Base-by-base conservation (phyloP, 352 stramenopile genomes). In the Pythium aristosporum region DNA sequence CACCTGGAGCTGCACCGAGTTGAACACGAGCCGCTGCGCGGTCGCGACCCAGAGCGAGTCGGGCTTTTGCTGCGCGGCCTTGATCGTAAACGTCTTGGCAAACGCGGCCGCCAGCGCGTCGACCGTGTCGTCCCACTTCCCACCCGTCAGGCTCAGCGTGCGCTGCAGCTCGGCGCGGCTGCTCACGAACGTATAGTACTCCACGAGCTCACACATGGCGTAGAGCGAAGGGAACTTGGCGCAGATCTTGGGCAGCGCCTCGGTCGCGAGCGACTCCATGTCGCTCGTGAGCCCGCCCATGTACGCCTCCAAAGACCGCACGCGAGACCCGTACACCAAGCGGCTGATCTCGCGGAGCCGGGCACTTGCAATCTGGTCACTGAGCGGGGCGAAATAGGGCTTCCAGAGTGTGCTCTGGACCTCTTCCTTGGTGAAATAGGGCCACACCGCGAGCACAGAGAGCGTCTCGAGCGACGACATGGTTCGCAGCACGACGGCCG, bases 281-380 rank as follows among this genome's bases (percentile, higher is more conserved):
- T 62, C 56, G 32, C 56, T 62, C 18, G 12, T 54, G 10, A 25
- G 36, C 5, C 42, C 56, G 16, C 46, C 44, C 56, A 54, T 62
- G 56, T 53, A 55, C 7, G 54, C 39, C 39, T 61, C 54, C 5
- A 61, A 41, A 10, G 41, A 37, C 11, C n/a, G 25, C 21, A 30
- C 54, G 11, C 20, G 18, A 5, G 13, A 20, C 18, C 20, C 34
- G 42, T 47, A 62, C 15, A 62, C 44, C 13, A 54, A 11, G 18
- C 56, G 56, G 5, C 6, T 23, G n/a, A 62, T 50, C 2, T 41
- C 21, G 12, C 23, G 25, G 41, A 28, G 42, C n/a, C 41, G 54
- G 2, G 16, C 54, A 8, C 5, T 23, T 1, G 39, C 5, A 23
- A 52, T 41, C 23, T 61, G 23, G 11, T 50, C 20, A 21, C 41